These are phyloP conservation scores for Starmerella floris DNA, from an alignment of 805 yeast species.

Conservation along the genomic window DNA sequence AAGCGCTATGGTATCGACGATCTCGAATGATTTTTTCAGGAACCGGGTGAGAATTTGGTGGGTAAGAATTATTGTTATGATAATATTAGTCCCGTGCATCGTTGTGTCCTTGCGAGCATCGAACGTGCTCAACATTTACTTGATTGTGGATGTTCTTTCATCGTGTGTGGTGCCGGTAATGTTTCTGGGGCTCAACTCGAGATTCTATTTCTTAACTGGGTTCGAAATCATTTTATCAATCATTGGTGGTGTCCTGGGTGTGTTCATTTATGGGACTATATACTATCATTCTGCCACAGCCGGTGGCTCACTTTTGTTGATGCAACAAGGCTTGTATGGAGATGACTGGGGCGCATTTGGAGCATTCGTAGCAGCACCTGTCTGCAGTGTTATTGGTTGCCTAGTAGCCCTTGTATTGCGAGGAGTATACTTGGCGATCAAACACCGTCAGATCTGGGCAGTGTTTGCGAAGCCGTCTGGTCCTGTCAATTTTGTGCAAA, in stretches of 20 bases:
- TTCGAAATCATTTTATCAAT: conserved; percentile 76
- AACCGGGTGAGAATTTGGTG: conserved; percentile 56
- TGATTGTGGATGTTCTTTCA: conserved; percentile 82
- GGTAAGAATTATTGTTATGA: conserved; percentile 54
- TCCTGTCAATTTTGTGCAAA: conserved; percentile 4
- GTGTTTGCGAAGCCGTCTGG: conserved; percentile 15
- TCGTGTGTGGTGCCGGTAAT: conserved; percentile 75
- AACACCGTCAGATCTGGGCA: conserved; percentile 5
- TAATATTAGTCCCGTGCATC: conserved; percentile 70
- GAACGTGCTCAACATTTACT: conserved; percentile 69
- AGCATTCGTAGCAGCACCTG: conserved; percentile 82
- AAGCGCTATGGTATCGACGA: conserved; percentile 74
- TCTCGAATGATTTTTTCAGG: conserved; percentile 80
- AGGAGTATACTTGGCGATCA: conserved; percentile 12
- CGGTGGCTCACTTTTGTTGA: conserved; percentile 62
- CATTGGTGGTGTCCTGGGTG: conserved; percentile 64
- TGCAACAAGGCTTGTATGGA: conserved; percentile 53
- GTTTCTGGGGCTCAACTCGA: conserved; percentile 59
- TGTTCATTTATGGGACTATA: conserved; percentile 69
- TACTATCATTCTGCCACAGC: conserved; percentile 53
- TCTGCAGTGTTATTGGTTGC: conserved; percentile 57
- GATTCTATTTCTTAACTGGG: conserved; percentile 58
- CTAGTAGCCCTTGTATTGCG: conserved; percentile 35
- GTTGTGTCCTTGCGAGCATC: conserved; percentile 76
- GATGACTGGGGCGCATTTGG: conserved; percentile 92